Evolutionary conservation across 1,284 basidiomycete genomes (phyloP).

Genomic region (Cutaneotrichosporon cutaneum): DNA sequence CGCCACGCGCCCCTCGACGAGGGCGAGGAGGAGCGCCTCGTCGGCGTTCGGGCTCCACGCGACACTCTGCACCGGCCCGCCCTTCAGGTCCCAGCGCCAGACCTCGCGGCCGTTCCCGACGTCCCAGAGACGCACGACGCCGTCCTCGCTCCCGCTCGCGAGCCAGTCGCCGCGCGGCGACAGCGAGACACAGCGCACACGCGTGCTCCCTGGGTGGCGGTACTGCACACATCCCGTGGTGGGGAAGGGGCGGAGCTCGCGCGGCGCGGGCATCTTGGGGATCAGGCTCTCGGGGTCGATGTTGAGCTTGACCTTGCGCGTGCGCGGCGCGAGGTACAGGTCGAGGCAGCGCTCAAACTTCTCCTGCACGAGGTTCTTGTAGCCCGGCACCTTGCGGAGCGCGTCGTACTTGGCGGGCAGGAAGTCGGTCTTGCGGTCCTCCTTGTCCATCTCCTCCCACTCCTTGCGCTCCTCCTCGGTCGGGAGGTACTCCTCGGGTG

Average conservation of each 20-base stretch:
- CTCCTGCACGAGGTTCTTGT: constrained; percentile 88
- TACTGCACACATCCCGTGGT: constrained; percentile 75
- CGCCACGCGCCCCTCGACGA: constrained; percentile 63
- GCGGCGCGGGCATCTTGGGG: constrained; percentile 93
- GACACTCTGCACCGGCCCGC: constrained; percentile 73
- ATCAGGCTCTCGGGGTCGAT: constrained; percentile 88
- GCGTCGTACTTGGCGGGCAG: constrained; percentile 83
- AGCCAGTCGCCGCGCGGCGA: constrained; percentile 91
- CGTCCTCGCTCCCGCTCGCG: constrained; percentile 87
- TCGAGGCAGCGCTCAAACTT: constrained; percentile 93
- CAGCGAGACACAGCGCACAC: constrained; percentile 73
- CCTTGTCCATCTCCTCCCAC: constrained; percentile 82
- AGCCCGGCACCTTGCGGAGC: constrained; percentile 87
- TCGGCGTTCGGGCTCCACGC: constrained; percentile 93
- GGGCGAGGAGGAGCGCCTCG: constrained; percentile 54
- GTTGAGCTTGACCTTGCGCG: constrained; percentile 81
- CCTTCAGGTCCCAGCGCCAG: constrained; percentile 79
- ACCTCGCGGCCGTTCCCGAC: constrained; percentile 87
- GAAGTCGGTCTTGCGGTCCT: constrained; percentile 88
- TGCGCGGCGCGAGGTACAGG: constrained; percentile 92
- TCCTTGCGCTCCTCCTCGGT: constrained; percentile 76
- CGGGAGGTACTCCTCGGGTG: constrained; percentile 96
- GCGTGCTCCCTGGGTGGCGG: constrained; percentile 60
- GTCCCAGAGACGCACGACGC: constrained; percentile 88
- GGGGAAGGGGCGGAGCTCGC: constrained; percentile 91